Evolutionary conservation across 2,329 filamentous ascomycete genomes (phyloP), one percentile per base, ranked within the genome.

Genomic region (Penicillium sp.): DNA sequence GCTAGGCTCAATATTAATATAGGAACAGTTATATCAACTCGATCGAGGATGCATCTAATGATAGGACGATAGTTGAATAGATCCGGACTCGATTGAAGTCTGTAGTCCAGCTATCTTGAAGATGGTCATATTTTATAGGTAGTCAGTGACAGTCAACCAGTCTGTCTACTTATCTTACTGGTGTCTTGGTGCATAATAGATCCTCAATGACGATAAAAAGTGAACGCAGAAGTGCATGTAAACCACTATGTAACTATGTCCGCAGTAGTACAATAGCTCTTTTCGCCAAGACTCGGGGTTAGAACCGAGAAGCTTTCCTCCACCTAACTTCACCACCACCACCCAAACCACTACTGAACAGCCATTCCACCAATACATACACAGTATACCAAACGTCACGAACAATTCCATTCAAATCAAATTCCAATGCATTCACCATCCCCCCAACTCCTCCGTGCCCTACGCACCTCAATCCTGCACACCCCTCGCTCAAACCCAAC

Each of bases 371-470:
- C 4, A 4, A 25, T 6, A n/a, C n/a, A n/a, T n/a, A n/a, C n/a
- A n/a, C n/a, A n/a, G n/a, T n/a, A 25, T 25, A 25, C 8, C 22
- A 10, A 35, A 28, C 19, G 19, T 3, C 19, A 39, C 13, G 18
- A 43, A 1, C 14, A 18, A 28, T 22, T 30, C n/a, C 27, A 30
- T 9, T 12, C 19, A 36, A 6, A 22, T 6, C 31, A 57, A 37
- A 11, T 9, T 14, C 10, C 25, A 46, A 73, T 73, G 70, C 64
- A 70, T 39, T 51, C 70, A 10, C 73, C 73, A 49, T 74, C 72
- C 0, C 49, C 64, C 29, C 70, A 73, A 45, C 67, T 75, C 28
- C 68, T 75, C 36, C 67, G 71, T 47, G 69, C 68, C 28, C 52
- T 75, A 51, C 72, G 71, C 50, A 64, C 62, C 25, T 66, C 68